These are phyloP conservation scores for Mycena capillaripes DNA, from an alignment of 768 basidiomycete species.

Conservation along the genomic window DNA sequence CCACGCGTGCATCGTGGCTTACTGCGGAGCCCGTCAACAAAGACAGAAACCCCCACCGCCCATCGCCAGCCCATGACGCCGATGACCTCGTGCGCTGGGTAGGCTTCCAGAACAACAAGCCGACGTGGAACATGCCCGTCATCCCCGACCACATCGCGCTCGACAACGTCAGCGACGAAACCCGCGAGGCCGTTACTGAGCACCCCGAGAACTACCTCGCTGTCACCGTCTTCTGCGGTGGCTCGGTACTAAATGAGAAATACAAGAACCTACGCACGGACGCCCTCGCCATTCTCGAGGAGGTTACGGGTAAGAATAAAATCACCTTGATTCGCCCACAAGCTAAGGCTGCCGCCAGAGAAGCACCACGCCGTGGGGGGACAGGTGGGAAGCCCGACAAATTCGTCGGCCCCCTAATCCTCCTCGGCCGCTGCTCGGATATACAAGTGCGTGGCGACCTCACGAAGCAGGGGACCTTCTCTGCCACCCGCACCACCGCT, in stretches of 20 bases:
- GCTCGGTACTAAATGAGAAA: background rate
- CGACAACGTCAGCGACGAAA: background rate
- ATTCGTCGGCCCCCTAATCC: background rate
- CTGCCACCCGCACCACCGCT: background rate
- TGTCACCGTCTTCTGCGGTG: background rate
- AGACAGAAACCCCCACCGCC: constrained; percentile 11
- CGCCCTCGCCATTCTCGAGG: background rate
- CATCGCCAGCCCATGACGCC: background rate
- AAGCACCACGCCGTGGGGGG: background rate
- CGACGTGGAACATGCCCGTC: background rate
- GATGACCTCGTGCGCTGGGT: background rate
- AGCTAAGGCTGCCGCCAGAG: background rate
- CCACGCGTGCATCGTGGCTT: background rate
- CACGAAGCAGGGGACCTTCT: background rate
- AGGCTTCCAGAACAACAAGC: background rate
- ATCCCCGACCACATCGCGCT: constrained; percentile 5
- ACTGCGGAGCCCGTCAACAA: background rate
- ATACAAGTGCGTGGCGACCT: background rate
- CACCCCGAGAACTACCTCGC: background rate
- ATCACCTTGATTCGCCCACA: background rate
- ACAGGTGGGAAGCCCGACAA: background rate
- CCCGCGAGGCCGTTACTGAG: background rate
- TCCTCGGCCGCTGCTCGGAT: background rate
- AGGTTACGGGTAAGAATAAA: background rate
- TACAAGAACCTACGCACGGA: background rate